These are phyloP conservation scores for Aspergillus sp. DNA, from an alignment of 2,329 filamentous ascomycete species.

Conservation along the genomic window DNA sequence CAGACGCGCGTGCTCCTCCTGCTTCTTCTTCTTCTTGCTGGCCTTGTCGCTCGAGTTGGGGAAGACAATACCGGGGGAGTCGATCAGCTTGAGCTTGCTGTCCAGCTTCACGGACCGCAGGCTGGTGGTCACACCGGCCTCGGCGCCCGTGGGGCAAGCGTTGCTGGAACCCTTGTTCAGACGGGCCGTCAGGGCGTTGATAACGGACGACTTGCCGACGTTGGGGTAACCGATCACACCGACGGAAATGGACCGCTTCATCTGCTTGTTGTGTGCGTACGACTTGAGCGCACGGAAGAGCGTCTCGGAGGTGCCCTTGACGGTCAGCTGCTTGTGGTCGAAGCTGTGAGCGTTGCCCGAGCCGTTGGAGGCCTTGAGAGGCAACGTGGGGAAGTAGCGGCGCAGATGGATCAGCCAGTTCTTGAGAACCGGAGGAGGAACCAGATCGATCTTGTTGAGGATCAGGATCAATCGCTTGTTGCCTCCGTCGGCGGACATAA, in stretches of 20 bases:
- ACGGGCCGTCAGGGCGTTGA: slow-evolving; percentile 83
- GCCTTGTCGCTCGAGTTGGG: slow-evolving; percentile 57
- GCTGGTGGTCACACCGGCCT: slow-evolving; percentile 88
- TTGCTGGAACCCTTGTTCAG: slow-evolving; percentile 64
- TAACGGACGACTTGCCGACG: slow-evolving; percentile 93
- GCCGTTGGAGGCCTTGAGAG: slow-evolving; percentile 78
- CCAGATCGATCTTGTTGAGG: slow-evolving; percentile 92
- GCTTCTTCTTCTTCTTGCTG: slow-evolving; percentile 57
- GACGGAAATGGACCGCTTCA: slow-evolving; percentile 87
- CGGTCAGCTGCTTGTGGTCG: slow-evolving; percentile 85
- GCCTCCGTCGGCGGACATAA: slow-evolving; percentile 83
- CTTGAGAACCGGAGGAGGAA: slow-evolving; percentile 79
- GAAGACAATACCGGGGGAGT: slow-evolving; percentile 94
- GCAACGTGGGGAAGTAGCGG: slow-evolving; percentile 87
- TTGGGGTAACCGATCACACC: slow-evolving; percentile 96
- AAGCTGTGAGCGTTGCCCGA: slow-evolving; percentile 87
- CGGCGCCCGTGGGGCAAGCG: slow-evolving; percentile 84
- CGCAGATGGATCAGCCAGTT: slow-evolving; percentile 83
- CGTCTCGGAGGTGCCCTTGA: slow-evolving; percentile 79
- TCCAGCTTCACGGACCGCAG: slow-evolving; percentile 91
- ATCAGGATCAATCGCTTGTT: slow-evolving; percentile 88
- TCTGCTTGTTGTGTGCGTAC: slow-evolving; percentile 76
- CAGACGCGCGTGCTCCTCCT: slow-evolving; percentile 75
- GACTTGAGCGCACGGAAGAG: slow-evolving; percentile 89
- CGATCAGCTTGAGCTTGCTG: slow-evolving; percentile 88